Evolutionary conservation across 2,329 filamentous ascomycete species (phyloP).

Genomic region (Metarhizium rileyi): DNA sequence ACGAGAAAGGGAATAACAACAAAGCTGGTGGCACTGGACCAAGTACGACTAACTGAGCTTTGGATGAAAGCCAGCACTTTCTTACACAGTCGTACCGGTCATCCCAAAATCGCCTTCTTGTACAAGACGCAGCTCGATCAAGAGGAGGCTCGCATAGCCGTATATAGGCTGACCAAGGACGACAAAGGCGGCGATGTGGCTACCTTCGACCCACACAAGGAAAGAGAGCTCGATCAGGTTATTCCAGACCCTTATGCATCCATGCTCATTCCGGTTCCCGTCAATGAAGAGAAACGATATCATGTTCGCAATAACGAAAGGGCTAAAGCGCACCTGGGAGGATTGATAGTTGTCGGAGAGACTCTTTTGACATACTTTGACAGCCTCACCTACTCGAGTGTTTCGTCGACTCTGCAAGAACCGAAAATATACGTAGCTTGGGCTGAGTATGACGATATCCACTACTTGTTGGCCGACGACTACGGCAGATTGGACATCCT

Average conservation of each 20-base stretch:
- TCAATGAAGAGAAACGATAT: slow-evolving; percentile 49
- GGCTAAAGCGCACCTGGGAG: slow-evolving; percentile 52
- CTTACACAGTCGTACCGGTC: slow-evolving; percentile 46
- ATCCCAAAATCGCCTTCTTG: slow-evolving; percentile 48
- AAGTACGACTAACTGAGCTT: slow-evolving; percentile 47
- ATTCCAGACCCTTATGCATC: slow-evolving; percentile 46
- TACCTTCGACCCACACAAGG: slow-evolving; percentile 43
- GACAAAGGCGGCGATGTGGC: slow-evolving; percentile 46
- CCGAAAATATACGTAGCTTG: slow-evolving; percentile 86
- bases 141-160: slow-evolving; percentile 44
- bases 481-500: slow-evolving; percentile 82
- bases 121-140: slow-evolving; percentile 44
- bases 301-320: slow-evolving; percentile 45
- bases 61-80: slow-evolving; percentile 51
- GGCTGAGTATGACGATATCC: slow-evolving; percentile 71
- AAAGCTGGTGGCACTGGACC: slow-evolving; percentile 40
- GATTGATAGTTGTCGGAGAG: slow-evolving; percentile 66
- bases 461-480: slow-evolving; percentile 86
- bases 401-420: slow-evolving; percentile 57
- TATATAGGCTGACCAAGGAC: slow-evolving; percentile 49
- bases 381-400: slow-evolving; percentile 57
- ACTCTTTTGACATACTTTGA: slow-evolving; percentile 80
- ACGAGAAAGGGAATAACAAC: slow-evolving; percentile 33
- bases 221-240: slow-evolving; percentile 44
- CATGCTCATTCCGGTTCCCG: slow-evolving; percentile 53